These are phyloP conservation scores for Aspergillus fumigatiaffinis DNA, from an alignment of 2,329 filamentous ascomycete genomes.

Conservation along the genomic window DNA sequence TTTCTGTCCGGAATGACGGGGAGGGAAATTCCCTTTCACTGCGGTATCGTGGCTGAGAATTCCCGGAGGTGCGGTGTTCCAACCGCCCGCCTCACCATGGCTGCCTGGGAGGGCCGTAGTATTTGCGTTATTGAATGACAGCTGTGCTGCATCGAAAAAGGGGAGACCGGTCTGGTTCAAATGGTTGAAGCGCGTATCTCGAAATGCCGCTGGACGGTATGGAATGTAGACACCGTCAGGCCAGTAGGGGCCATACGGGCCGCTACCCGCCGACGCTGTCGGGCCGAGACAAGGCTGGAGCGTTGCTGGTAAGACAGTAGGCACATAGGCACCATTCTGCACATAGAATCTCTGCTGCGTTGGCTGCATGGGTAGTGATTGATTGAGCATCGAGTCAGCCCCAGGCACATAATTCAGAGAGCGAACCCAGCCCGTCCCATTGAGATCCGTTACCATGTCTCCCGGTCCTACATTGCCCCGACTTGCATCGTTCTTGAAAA, in stretches of 20 bases:
- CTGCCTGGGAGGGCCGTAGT: constrained; percentile 24
- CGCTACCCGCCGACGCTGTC: constrained; percentile 55
- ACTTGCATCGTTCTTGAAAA: constrained; percentile 35
- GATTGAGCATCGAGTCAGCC: constrained; percentile 60
- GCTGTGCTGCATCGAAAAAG: constrained; percentile 29
- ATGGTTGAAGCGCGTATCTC: constrained; percentile 47
- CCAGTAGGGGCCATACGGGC: constrained; percentile 60
- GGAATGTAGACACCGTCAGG: constrained; percentile 60
- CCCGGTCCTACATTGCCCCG: constrained; percentile 22
- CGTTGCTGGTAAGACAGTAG: constrained; percentile 57
- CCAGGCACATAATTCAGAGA: constrained; percentile 47
- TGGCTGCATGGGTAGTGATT: constrained; percentile 46
- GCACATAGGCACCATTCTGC: constrained; percentile 49
- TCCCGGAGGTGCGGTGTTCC: constrained; percentile 27
- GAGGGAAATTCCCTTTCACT: constrained; percentile 34
- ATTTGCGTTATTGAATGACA: constrained; percentile 21
- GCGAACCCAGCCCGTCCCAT: constrained; percentile 40
- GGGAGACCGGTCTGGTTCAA: constrained; percentile 18
- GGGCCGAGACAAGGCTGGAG: constrained; percentile 56
- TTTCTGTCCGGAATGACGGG: constrained; percentile 35
- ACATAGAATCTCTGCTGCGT: constrained; percentile 39
- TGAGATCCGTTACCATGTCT: constrained; percentile 29
- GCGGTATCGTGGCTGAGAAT: constrained; percentile 26
- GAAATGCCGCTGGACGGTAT: constrained; percentile 56
- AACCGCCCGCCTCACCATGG: constrained; percentile 26